Conservation (phyloP, 2,329 filamentous ascomycete genomes). For the Pseudogymnoascus sp. region DNA sequence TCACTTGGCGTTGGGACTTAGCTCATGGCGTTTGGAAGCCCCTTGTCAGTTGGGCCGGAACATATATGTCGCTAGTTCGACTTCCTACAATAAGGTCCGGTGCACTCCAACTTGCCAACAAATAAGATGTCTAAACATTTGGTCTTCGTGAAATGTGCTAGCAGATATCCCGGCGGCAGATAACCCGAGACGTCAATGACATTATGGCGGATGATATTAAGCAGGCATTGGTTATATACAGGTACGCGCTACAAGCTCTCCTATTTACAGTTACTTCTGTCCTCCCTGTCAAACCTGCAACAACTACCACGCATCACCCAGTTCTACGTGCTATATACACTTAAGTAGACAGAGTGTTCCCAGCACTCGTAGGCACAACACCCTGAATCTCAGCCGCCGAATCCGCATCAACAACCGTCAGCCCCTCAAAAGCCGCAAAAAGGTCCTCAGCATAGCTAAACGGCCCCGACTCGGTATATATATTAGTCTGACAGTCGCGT, state of each 20-base stretch:
- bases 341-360: slow-evolving; percentile 14
- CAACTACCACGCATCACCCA: neutral
- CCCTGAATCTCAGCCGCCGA: slow-evolving; percentile 20
- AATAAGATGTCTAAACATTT: neutral
- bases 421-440: slow-evolving; percentile 21
- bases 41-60: too few species aligned
- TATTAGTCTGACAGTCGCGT: neutral
- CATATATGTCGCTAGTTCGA: neutral
- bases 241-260: neutral
- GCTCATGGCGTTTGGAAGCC: too few species aligned
- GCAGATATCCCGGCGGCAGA: neutral
- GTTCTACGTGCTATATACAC: too few species aligned
- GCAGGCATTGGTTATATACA: neutral
- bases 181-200: neutral
- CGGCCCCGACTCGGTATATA: slow-evolving; percentile 18
- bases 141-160: neutral
- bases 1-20: too few species aligned
- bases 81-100: neutral
- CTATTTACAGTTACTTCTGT: neutral
- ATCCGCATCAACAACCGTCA: slow-evolving; percentile 19
- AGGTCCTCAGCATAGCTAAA: slow-evolving; percentile 23
- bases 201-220: neutral
- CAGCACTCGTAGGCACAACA: slow-evolving; percentile 24
- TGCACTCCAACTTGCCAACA: neutral
- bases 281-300: neutral